Evolutionary conservation across 2,329 filamentous ascomycete species (phyloP), one percentile per base, ranked within the genome.

Genomic region (Fusarium verticillioides): DNA sequence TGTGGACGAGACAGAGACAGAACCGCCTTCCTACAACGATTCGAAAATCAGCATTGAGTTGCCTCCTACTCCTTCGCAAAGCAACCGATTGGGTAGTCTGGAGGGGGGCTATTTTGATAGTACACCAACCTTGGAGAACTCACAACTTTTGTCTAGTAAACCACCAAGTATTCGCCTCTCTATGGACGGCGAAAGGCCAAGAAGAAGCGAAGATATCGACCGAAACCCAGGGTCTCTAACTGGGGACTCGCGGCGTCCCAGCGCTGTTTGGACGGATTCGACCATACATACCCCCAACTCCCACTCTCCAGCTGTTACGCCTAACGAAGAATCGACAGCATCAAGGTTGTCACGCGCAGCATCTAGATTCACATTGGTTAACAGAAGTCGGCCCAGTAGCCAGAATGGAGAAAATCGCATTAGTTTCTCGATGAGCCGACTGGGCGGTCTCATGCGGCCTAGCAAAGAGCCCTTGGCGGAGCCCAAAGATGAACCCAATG

Each of bases 21-120:
- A 86, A 39, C 90, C 90, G 7, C 90, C 90, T 3, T 89, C 90
- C 3, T 92, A 92, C 74, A 84, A 86, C 53, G 87, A 89, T 60
- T 85, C 85, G 13, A 85, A 85, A 18, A 77, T 82, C 19, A 86
- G 84, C 59, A 69, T 85, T 30, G 82, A 84, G 47, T 62, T 81
- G 18, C 78, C 78, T 36, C 75, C 76, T 5, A 78, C 77, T 6
- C 77, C 77, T 26, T 73, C 70, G 15, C 64, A 63, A 26, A 60
- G 65, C 49, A 69, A 73, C 32, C 72, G 70, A 39, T 57, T 77
- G 9, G 70, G 69, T 28, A 66, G 68, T 18, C 67, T 72, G 21
- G 75, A 77, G n/a, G 76, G 75, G 19, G 66, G 78, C 15, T 79
- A 77, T 60, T 78, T 78, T 32, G 79, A 80, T 28, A 76, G 75